A percentile compares a stretch with the other conserved stretches of the same genome.
phyloP scores from a whole-genome alignment of 192 early-diverging fungal genomes.

The Umbelopsis sp. region DNA sequence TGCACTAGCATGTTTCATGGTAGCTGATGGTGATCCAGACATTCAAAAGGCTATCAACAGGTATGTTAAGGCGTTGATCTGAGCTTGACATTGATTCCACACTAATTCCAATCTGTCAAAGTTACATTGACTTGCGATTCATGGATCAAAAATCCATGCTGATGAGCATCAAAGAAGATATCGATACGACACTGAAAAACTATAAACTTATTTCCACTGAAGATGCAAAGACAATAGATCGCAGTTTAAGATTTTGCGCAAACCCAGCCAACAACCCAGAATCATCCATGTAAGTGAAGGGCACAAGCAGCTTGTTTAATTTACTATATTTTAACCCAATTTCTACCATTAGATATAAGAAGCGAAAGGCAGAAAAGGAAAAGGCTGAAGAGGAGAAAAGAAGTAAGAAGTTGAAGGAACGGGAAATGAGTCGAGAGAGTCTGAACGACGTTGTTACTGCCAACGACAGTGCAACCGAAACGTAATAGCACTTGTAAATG shows the following conservation, averaged over 20 bases:
- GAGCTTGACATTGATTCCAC: neutral
- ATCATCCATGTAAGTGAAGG: slow-evolving; percentile 53
- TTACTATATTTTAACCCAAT: neutral
- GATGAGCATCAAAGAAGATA: slow-evolving; percentile 52
- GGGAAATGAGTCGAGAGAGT: slow-evolving; percentile 15
- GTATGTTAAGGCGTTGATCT: neutral
- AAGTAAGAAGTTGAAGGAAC: slow-evolving; percentile 18
- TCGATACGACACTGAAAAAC: slow-evolving; percentile 48
- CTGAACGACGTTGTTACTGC: slow-evolving; percentile 11
- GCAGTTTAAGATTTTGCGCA: slow-evolving; percentile 61
- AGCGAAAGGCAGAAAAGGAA: slow-evolving; percentile 25
- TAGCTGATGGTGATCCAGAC: slow-evolving; percentile 58
- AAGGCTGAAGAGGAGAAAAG: slow-evolving; percentile 22
- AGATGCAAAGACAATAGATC: slow-evolving; percentile 63
- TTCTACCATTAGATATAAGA: slow-evolving; percentile 23
- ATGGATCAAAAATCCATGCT: slow-evolving; percentile 45
- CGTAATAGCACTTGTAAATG: neutral
- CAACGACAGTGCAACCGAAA: neutral
- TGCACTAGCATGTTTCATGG: slow-evolving; percentile 65
- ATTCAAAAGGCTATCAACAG: slow-evolving; percentile 36
- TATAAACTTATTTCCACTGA: slow-evolving; percentile 46
- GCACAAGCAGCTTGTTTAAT: neutral
- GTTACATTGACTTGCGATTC: slow-evolving; percentile 49
- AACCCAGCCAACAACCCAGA: slow-evolving; percentile 79
- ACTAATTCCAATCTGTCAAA: neutral